Conservation (phyloP, 345 rosid species). For the Dipteronia sinensis region DNA sequence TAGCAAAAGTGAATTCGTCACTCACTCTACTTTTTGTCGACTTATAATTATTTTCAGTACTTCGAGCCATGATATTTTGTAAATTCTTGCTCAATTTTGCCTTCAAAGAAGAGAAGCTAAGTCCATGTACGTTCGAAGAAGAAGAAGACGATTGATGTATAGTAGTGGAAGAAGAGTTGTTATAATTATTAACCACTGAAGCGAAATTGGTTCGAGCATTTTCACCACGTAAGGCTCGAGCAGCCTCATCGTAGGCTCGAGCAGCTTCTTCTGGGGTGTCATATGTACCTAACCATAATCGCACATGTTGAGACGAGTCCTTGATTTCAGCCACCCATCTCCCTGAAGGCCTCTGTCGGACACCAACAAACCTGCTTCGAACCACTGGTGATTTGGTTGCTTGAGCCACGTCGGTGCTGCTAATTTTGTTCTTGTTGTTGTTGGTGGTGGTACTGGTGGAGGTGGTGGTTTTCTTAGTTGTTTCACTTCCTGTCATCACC, state of each 20-base stretch:
- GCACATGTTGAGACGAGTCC: constrained; percentile 66
- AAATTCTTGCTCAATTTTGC: constrained; percentile 69
- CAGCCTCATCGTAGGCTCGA: constrained; percentile 70
- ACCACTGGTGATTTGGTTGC: constrained; percentile 25
- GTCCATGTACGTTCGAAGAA: constrained; percentile 25
- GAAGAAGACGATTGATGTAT: constrained; percentile 20
- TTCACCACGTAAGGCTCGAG: constrained; percentile 68
- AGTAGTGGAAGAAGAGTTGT: not conserved
- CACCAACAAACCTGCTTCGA: constrained; percentile 64
- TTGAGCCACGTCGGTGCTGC: constrained; percentile 10
- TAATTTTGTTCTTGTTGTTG: not conserved
- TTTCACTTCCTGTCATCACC: constrained; percentile 43
- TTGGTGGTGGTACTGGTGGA: constrained; percentile 8
- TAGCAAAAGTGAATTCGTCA: constrained; percentile 68
- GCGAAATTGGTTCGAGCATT: constrained; percentile 70
- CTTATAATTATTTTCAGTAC: constrained; percentile 40
- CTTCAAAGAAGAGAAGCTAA: constrained; percentile 60
- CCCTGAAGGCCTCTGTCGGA: constrained; percentile 70
- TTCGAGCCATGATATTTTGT: constrained; percentile 57
- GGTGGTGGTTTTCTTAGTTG: constrained; percentile 20
- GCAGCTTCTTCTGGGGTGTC: constrained; percentile 80
- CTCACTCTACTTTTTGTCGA: constrained; percentile 62
- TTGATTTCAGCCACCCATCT: constrained; percentile 82
- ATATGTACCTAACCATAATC: constrained; percentile 73
- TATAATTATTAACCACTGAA: not conserved